Percentiles rank a stretch among this genome's conserved stretches.
Conservation (phyloP, 2,329 filamentous ascomycete genomes). For the Colletotrichum siamense region DNA sequence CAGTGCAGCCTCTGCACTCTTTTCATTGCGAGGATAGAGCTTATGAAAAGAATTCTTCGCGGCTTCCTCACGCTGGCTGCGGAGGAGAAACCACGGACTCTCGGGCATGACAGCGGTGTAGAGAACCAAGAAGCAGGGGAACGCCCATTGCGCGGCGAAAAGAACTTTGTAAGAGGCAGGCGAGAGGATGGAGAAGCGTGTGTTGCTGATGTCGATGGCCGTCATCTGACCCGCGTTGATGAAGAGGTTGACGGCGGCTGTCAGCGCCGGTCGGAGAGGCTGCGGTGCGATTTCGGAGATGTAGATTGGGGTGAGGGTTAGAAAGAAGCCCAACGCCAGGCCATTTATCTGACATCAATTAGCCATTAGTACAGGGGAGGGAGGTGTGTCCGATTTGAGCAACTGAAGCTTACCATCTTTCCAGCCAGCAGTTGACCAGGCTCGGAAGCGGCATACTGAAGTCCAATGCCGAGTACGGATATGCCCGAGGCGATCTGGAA, state of each 20-base stretch:
- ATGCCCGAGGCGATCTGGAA: background rate
- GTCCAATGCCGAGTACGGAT: background rate
- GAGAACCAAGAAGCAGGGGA: background rate
- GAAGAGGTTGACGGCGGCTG: background rate
- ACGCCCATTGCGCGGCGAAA: background rate
- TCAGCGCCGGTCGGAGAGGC: background rate
- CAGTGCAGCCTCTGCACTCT: background rate
- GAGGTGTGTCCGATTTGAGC: background rate
- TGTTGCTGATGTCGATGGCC: background rate
- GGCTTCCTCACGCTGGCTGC: background rate
- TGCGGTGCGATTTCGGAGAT: background rate
- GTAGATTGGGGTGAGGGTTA: background rate
- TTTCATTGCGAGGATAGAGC: background rate
- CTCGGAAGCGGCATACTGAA: background rate
- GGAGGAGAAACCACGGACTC: background rate
- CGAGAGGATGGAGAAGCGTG: background rate
- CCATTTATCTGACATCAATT: background rate
- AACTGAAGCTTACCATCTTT: background rate
- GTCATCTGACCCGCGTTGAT: background rate
- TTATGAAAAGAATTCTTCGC: background rate
- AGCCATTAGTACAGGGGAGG: background rate
- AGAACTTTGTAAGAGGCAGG: background rate
- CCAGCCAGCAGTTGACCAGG: background rate
- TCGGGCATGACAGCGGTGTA: background rate
- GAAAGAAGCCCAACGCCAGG: background rate